Conservation (phyloP, 805 yeast genomes). For the Wickerhamiella alocasiicola region DNA sequence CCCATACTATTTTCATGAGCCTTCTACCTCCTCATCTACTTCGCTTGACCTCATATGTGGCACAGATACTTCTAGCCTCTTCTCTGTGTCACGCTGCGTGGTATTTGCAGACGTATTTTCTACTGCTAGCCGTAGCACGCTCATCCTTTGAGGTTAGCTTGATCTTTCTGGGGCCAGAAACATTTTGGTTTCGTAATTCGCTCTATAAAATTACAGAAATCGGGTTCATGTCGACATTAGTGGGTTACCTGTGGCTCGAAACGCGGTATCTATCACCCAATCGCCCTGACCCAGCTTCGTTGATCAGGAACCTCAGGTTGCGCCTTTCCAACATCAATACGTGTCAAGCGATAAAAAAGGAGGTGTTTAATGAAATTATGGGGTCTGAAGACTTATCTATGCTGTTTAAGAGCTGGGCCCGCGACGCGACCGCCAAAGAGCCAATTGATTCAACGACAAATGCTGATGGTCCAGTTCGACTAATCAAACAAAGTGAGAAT, state of each 20-base stretch:
- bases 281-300: background rate
- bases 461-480: background rate
- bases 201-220: background rate
- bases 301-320: background rate
- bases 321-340: background rate
- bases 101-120: background rate
- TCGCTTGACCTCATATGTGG: background rate
- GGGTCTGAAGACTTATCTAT: background rate
- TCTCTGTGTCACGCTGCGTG: background rate
- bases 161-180: background rate
- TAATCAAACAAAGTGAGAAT: background rate
- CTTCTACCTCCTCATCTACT: background rate
- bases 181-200: background rate
- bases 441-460: background rate
- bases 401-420: background rate
- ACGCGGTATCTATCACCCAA: conserved; percentile 4
- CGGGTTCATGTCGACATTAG: background rate
- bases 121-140: background rate
- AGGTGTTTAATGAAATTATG: background rate
- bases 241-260: background rate
- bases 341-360: background rate
- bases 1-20: background rate
- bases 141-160: background rate
- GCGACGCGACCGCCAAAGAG: background rate
- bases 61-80: background rate